Conservation (phyloP, 2,329 filamentous ascomycete species). For the Penicillium polonicum region DNA sequence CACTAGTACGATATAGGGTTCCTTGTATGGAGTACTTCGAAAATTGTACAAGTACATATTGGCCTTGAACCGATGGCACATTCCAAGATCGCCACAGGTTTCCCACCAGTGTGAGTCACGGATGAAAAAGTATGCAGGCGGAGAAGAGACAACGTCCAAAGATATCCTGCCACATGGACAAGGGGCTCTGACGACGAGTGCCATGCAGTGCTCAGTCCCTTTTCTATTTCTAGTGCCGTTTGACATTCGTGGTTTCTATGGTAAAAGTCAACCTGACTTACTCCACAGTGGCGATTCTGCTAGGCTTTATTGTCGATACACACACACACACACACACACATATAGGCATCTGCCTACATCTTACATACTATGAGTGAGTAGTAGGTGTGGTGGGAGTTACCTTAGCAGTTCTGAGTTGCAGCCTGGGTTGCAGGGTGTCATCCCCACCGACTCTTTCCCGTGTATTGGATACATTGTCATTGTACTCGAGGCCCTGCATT, state of each 20-base stretch:
- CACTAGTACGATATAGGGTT: background rate
- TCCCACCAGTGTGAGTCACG: constrained; percentile 5
- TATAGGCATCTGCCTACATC: background rate
- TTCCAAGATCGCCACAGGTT: background rate
- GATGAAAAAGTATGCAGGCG: background rate
- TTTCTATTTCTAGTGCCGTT: constrained; percentile 9
- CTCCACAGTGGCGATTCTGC: constrained; percentile 13
- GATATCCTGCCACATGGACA: constrained; percentile 21
- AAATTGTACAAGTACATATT: constrained; percentile 3
- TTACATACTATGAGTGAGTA: background rate
- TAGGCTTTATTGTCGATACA: background rate
- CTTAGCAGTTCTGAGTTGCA: background rate
- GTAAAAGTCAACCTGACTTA: background rate
- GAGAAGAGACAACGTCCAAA: constrained; percentile 17
- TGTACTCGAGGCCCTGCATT: constrained; percentile 8
- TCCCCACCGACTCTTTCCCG: constrained; percentile 25
- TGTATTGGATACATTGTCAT: constrained; percentile 23
- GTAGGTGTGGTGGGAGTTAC: background rate
- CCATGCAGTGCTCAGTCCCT: constrained; percentile 14
- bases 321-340: background rate
- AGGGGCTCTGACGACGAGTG: constrained; percentile 1
- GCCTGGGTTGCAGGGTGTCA: constrained; percentile 6
- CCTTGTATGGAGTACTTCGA: background rate
- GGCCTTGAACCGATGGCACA: background rate
- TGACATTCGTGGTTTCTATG: constrained; percentile 2